These are phyloP conservation scores for Fistulina hepatica DNA, from an alignment of 1,284 basidiomycete genomes.

Conservation along the genomic window DNA sequence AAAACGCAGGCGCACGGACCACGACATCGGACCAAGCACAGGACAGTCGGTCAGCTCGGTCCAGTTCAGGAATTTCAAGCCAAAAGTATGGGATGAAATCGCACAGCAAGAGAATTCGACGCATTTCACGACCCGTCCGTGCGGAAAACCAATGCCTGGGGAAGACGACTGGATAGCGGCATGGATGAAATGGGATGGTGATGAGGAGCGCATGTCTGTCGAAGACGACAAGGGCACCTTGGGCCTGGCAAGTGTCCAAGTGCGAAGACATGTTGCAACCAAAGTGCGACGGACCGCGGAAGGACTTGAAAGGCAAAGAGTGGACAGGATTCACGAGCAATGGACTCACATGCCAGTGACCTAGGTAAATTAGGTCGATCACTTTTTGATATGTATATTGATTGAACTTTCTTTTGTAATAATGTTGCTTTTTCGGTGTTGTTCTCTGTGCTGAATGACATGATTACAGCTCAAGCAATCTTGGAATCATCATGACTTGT, in stretches of 20 bases:
- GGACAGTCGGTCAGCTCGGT: too few species aligned
- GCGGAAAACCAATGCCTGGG: slow-evolving; percentile 25
- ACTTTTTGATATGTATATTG: too few species aligned
- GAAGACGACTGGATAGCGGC: slow-evolving; percentile 25
- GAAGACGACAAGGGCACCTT: slow-evolving; percentile 33
- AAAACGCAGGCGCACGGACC: slow-evolving; percentile 45
- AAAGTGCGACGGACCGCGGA: slow-evolving; percentile 46
- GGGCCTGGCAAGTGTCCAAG: slow-evolving; percentile 38
- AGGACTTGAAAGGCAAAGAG: slow-evolving; percentile 56
- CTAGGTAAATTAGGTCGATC: too few species aligned
- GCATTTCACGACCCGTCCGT: too few species aligned
- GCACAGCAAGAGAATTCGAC: slow-evolving; percentile 32
- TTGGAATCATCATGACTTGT: too few species aligned
- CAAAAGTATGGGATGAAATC: slow-evolving; percentile 50
- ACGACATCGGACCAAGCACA: too few species aligned
- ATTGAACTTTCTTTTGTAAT: too few species aligned
- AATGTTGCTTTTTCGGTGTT: too few species aligned
- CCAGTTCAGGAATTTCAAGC: slow-evolving; percentile 56
- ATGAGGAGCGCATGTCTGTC: slow-evolving; percentile 24
- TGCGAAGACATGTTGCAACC: slow-evolving; percentile 38
- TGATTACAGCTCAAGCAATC: too few species aligned
- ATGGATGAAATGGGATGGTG: slow-evolving; percentile 29
- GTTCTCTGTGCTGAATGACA: too few species aligned
- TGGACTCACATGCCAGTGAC: too few species aligned
- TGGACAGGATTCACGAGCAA: slow-evolving; percentile 54